A percentile compares a stretch with the other conserved stretches of the same genome.
phyloP scores from a whole-genome alignment of 805 yeast genomes.

The Lipomyces starkeyi region DNA sequence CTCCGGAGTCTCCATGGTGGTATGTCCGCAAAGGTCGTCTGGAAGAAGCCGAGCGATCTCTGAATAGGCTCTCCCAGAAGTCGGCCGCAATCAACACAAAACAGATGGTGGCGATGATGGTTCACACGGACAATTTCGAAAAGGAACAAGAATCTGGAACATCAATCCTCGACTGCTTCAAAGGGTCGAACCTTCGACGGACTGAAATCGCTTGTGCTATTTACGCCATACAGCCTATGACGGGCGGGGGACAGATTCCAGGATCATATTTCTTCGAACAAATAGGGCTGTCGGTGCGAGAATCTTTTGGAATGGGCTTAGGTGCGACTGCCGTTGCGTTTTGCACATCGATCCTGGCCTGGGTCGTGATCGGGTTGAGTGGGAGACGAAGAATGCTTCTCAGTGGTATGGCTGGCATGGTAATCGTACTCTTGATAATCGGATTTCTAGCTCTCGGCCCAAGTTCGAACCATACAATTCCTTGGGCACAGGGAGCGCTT shows the following conservation, averaged over 20 bases:
- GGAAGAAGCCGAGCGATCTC: slow-evolving; percentile 38
- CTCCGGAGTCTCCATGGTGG: slow-evolving; percentile 43
- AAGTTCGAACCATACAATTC: slow-evolving; percentile 29
- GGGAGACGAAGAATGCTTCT: slow-evolving; percentile 35
- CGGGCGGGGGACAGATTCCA: slow-evolving; percentile 16
- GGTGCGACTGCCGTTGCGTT: slow-evolving; percentile 17
- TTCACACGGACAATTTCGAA: slow-evolving; percentile 24
- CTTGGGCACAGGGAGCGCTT: slow-evolving; percentile 50
- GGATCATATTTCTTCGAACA: slow-evolving; percentile 59
- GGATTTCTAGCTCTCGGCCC: slow-evolving; percentile 35
- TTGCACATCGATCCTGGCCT: slow-evolving; percentile 16
- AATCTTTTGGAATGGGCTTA: slow-evolving; percentile 15
- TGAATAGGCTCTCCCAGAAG: slow-evolving; percentile 25
- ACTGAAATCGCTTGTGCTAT: slow-evolving; percentile 46
- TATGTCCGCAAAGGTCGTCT: slow-evolving; percentile 18
- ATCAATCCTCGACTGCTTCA: slow-evolving; percentile 18
- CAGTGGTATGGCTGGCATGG: slow-evolving; percentile 25
- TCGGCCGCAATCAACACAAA: slow-evolving; percentile 3
- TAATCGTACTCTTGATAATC: slow-evolving; percentile 25
- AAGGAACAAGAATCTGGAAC: slow-evolving; percentile 9
- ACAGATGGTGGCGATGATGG: slow-evolving; percentile 26
- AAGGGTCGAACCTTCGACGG: slow-evolving; percentile 34
- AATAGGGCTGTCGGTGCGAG: slow-evolving; percentile 37
- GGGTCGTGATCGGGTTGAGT: slow-evolving; percentile 16
- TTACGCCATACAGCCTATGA: slow-evolving; percentile 38